Conservation (phyloP, 2,329 filamentous ascomycete genomes). For the Colletotrichum falcatum region DNA sequence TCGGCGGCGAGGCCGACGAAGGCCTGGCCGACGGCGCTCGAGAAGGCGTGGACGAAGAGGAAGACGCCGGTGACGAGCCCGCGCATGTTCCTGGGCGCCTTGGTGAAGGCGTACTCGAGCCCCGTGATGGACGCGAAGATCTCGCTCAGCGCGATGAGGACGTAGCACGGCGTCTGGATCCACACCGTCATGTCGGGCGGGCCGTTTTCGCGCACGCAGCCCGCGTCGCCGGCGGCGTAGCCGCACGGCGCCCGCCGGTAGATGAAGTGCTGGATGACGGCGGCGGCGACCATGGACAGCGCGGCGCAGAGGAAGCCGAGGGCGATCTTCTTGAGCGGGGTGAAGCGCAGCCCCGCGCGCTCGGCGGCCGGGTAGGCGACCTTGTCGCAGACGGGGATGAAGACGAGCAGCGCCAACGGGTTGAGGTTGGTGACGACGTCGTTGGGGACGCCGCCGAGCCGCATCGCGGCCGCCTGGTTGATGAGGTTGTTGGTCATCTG, state of each 20-base stretch:
- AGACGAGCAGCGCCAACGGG: constrained; percentile 74
- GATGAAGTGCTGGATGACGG: constrained; percentile 58
- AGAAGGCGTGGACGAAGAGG: constrained; percentile 70
- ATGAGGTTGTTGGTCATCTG: constrained; percentile 38
- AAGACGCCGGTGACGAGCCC: constrained; percentile 67
- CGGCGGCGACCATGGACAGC: constrained; percentile 49
- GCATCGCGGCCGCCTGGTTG: constrained; percentile 38
- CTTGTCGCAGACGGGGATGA: constrained; percentile 76
- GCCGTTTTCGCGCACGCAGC: constrained; percentile 52
- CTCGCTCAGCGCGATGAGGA: constrained; percentile 48
- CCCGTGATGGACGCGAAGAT: constrained; percentile 52
- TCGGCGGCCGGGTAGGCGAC: constrained; percentile 69
- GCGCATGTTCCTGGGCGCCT: constrained; percentile 74
- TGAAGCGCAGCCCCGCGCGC: constrained; percentile 67
- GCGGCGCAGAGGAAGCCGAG: constrained; percentile 46
- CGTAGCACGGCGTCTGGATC: constrained; percentile 53
- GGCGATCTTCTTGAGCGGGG: constrained; percentile 73
- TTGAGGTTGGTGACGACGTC: constrained; percentile 40
- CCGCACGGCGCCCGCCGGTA: constrained; percentile 67
- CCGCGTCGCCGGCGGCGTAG: constrained; percentile 55
- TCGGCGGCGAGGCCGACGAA: constrained; percentile 50
- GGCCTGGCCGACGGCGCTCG: constrained; percentile 67
- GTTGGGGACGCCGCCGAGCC: constrained; percentile 35
- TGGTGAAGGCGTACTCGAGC: constrained; percentile 74
- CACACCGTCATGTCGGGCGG: constrained; percentile 65